Evolutionary conservation across 208 protist genomes (phyloP).

Genomic region (Trypanosoma melophagium): DNA sequence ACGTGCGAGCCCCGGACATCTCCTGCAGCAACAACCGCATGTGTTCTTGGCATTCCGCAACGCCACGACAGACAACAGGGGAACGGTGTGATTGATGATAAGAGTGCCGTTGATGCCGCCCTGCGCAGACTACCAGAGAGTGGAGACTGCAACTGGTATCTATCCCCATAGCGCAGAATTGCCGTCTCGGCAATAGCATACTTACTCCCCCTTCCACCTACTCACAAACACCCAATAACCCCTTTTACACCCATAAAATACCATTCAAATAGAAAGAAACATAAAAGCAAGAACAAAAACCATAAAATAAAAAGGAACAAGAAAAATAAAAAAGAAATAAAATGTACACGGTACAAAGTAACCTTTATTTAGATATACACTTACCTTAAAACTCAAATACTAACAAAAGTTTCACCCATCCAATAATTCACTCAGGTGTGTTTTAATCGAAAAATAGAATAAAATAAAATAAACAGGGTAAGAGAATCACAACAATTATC

Average conservation of each 20-base stretch:
- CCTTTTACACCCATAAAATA: too few relatives aligned
- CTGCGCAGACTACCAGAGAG: too few relatives aligned
- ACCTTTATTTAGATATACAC: too few relatives aligned
- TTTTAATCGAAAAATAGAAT: constrained; percentile 21
- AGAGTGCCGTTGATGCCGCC: neutral
- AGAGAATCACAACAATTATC: constrained; percentile 16
- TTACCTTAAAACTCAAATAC: constrained; percentile 2
- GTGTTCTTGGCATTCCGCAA: constrained; percentile 18
- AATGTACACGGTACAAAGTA: too few relatives aligned
- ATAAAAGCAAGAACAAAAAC: too few relatives aligned
- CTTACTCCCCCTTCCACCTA: neutral
- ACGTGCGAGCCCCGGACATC: constrained; percentile 8
- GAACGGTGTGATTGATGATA: neutral
- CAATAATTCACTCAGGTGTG: too few relatives aligned
- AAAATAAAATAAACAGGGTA: constrained; percentile 11
- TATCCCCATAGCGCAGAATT: too few relatives aligned
- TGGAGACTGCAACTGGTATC: too few relatives aligned
- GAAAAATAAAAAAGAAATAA: neutral
- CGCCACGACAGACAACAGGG: constrained; percentile 8
- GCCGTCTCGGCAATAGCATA: neutral
- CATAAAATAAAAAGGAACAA: neutral
- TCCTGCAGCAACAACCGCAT: constrained; percentile 10
- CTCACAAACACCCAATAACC: too few relatives aligned
- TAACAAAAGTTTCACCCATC: neutral
- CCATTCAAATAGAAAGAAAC: too few relatives aligned